phyloP scores from a whole-genome alignment of 169 alveolate species.

The Plasmodium yoelii region DNA sequence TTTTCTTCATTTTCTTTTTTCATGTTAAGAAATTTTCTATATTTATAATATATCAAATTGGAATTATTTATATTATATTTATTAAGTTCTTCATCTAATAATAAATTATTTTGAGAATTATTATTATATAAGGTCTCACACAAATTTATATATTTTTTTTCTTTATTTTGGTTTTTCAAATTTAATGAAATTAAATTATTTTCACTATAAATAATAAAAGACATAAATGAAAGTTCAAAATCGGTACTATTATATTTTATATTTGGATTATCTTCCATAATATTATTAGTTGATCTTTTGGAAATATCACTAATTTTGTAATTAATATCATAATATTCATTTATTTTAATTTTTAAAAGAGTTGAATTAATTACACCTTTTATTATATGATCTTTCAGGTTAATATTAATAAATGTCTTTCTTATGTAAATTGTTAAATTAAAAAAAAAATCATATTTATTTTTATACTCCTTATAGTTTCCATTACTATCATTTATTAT shows the following conservation, averaged over 20 bases:
- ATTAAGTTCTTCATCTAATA: not conserved
- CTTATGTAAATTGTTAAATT: constrained; percentile 15
- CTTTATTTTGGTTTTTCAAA: not conserved
- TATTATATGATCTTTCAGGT: constrained; percentile 5
- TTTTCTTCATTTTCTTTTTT: not conserved
- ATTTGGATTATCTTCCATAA: no score
- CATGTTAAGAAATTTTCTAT: not conserved
- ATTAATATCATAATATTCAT: not conserved
- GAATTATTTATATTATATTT: constrained; percentile 4
- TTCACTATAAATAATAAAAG: constrained; percentile 19
- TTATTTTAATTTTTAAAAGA: not conserved
- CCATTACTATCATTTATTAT: not conserved
- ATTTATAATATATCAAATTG: not conserved
- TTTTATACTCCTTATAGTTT: not conserved
- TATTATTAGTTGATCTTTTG: no score
- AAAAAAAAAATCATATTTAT: not conserved
- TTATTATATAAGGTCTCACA: no score
- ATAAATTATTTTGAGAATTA: not conserved
- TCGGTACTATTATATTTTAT: not conserved
- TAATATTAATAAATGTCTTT: constrained; percentile 7
- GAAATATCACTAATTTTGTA: not conserved
- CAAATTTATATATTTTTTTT: not conserved
- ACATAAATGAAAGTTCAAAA: constrained; percentile 15
- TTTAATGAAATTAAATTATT: constrained; percentile 36
- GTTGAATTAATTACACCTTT: not conserved